Evolutionary conservation across 2,329 filamentous ascomycete species (phyloP).

Genomic region (Talaromyces atroroseus): DNA sequence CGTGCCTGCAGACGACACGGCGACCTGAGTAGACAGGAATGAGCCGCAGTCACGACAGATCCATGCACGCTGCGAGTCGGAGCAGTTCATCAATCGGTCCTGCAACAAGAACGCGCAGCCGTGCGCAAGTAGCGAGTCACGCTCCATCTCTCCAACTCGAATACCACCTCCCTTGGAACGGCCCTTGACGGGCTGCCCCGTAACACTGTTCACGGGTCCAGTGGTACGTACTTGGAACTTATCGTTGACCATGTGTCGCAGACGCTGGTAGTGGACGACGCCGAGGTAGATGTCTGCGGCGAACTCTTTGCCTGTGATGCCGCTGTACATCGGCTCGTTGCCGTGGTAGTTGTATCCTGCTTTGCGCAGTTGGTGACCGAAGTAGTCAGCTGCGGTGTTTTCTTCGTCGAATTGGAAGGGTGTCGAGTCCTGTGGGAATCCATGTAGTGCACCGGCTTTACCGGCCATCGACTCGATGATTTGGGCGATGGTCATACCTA

Average conservation of each 20-base stretch:
- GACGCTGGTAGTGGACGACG: slow-evolving; percentile 94
- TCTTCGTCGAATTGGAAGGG: slow-evolving; percentile 93
- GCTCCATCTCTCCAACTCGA: slow-evolving; percentile 98
- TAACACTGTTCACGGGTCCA: slow-evolving; percentile 81
- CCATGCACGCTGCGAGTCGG: slow-evolving; percentile 84
- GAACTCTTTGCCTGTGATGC: slow-evolving; percentile 91
- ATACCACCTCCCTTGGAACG: slow-evolving; percentile 96
- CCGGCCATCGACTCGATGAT: slow-evolving; percentile 96
- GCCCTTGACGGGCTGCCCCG: slow-evolving; percentile 95
- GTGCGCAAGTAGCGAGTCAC: slow-evolving; percentile 89
- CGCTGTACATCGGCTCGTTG: slow-evolving; percentile 98
- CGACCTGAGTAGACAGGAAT: slow-evolving; percentile 74
- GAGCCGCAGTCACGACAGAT: slow-evolving; percentile 85
- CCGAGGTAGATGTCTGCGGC: slow-evolving; percentile 94
- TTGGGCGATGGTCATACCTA: slow-evolving; percentile 94
- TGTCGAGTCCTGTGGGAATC: slow-evolving; percentile 90
- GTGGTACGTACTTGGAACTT: slow-evolving; percentile 98
- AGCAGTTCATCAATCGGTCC: slow-evolving; percentile 94
- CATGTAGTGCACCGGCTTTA: slow-evolving; percentile 89
- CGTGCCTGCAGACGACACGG: slow-evolving; percentile 28
- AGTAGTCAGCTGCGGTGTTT: slow-evolving; percentile 87
- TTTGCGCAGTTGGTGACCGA: slow-evolving; percentile 89
- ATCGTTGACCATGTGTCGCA: slow-evolving; percentile 99
- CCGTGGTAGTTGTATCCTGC: slow-evolving; percentile 98
- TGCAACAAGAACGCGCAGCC: slow-evolving; percentile 92